Conservation (phyloP, 164 flowering plant species). For the Warburgia ugandensis region DNA sequence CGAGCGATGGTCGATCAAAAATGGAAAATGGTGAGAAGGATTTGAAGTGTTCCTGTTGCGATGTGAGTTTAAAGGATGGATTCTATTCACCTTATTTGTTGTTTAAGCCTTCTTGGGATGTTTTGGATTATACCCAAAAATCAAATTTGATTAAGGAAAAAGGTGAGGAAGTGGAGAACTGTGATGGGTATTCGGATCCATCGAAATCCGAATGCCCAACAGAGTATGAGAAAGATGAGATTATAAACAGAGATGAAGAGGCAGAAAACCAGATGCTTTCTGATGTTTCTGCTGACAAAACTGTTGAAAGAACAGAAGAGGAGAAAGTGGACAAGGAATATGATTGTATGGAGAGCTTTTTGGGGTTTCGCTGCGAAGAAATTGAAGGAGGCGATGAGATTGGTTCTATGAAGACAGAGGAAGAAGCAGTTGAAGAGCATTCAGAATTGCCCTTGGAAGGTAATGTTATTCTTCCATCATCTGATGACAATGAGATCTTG, state of each 20-base stretch:
- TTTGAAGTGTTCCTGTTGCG: conserved; percentile 70
- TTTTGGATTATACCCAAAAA: conserved; percentile 42
- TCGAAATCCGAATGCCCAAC: conserved; percentile 24
- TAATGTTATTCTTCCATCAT: conserved; percentile 9
- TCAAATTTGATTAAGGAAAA: conserved; percentile 23
- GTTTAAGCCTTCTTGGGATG: conserved; percentile 49
- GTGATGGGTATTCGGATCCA: conserved; percentile 18
- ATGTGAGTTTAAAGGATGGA: conserved; percentile 28
- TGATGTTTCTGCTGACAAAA: conserved; percentile 20
- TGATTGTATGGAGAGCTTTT: too few species aligned
- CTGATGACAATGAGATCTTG: conserved; percentile 8
- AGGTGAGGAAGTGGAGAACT: conserved; percentile 11
- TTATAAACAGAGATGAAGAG: conserved; percentile 9
- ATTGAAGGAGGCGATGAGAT: conserved; percentile 11
- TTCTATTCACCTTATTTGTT: conserved; percentile 32
- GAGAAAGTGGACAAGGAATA: too few species aligned
- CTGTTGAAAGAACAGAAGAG: conserved; percentile 11
- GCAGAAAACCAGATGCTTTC: conserved; percentile 22
- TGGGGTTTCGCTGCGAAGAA: too few species aligned
- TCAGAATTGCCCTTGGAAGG: conserved; percentile 17
- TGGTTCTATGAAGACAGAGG: neutral
- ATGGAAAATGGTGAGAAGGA: conserved; percentile 28
- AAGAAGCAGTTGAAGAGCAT: conserved; percentile 7
- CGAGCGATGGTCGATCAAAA: conserved; percentile 20
- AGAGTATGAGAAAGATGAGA: conserved; percentile 21